Evolutionary conservation across 1,284 basidiomycete species (phyloP), one percentile per base, ranked within the genome.

Genomic region (Stygiomarasmius scandens): DNA sequence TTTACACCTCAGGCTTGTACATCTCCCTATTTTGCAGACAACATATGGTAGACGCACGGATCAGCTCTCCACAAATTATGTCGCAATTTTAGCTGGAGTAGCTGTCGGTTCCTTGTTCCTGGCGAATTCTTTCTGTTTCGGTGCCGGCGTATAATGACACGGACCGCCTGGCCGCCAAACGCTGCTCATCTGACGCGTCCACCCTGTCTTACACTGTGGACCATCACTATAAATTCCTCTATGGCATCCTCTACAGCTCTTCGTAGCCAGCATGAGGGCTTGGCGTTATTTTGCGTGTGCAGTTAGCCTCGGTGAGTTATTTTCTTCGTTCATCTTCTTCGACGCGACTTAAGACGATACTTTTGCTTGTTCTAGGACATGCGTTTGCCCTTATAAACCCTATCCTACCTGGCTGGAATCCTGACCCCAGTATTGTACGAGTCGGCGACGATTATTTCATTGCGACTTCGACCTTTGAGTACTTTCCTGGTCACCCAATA

Each of bases 361-460:
- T n/a, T n/a, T n/a, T n/a, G n/a, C n/a, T n/a, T 41, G 11, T 16
- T 41, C 8, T 41, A 41, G 38, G 16, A 19, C 11, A 19, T 8
- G n/a, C 32, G 8, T 29, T 57, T 8, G 63, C 64, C 12, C 61
- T 71, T 16, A 55, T 68, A 34, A 74, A 75, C 45, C 74, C 74
- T 5, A 74, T 77, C 23, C 62, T 75, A 6, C 71, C 72, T 11
- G 73, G 75, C 29, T 75, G 71, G 72, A 77, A 76, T 52, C 72
- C 74, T 10, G 75, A 76, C 61, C 75, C 75, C 2, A 69, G 66
- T 24, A 70, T 76, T 29, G 36, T 75, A 20, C 71, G 72, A 50
- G 73, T 75, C 44, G 72, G 70, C 11, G 52, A 65, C 1, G 72
- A 75, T 62, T 77, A 75, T 55, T 76, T 75, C 60, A 67, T 75